Conservation (phyloP, 768 basidiomycete species). For the Lactarius quietus region DNA sequence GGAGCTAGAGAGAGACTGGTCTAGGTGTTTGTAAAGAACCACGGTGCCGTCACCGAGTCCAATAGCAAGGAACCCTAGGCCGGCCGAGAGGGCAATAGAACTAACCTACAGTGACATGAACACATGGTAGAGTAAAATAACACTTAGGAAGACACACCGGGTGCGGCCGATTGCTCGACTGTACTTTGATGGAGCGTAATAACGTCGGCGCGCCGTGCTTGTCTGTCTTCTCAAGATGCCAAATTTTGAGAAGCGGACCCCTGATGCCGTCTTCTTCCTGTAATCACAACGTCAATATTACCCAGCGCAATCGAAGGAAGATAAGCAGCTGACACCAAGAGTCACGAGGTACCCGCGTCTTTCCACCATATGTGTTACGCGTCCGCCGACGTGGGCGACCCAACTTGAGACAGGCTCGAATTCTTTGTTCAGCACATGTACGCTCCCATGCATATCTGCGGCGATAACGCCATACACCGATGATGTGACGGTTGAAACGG, state of each 20-base stretch:
- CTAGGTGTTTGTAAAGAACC: conserved; percentile 83
- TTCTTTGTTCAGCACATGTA: conserved; percentile 70
- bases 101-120: conserved; percentile 39
- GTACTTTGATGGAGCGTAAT: conserved; percentile 72
- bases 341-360: conserved; percentile 79
- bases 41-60: conserved; percentile 96
- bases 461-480: conserved; percentile 68
- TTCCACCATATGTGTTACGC: conserved; percentile 87
- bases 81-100: conserved; percentile 71
- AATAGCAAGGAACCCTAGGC: conserved; percentile 81
- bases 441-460: conserved; percentile 82
- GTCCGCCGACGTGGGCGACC: conserved; percentile 74
- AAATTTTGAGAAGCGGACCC: conserved; percentile 77
- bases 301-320: conserved; percentile 3
- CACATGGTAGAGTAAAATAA: background rate
- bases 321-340: conserved; percentile 62
- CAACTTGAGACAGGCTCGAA: conserved; percentile 72
- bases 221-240: conserved; percentile 76
- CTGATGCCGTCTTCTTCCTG: conserved; percentile 74
- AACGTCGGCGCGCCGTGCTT: conserved; percentile 60
- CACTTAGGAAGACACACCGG: conserved; percentile 45
- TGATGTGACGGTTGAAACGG: conserved; percentile 66
- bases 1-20: conserved; percentile 74
- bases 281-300: conserved; percentile 5
- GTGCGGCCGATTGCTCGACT: conserved; percentile 72